phyloP scores from a whole-genome alignment of 495 filamentous ascomycete genomes.

The Xylaria scruposa region DNA sequence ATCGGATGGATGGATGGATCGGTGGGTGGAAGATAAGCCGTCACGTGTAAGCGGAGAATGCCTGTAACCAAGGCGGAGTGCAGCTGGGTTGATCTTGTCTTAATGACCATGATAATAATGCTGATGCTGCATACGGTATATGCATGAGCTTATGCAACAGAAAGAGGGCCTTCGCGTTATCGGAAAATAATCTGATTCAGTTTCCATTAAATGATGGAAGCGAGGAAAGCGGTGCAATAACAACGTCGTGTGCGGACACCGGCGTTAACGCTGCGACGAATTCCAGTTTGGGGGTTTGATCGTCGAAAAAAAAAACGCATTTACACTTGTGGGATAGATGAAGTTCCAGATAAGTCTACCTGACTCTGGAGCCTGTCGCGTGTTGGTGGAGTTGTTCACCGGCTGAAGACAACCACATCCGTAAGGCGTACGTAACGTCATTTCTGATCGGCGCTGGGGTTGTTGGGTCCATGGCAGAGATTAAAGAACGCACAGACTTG shows the following conservation, averaged over 20 bases:
- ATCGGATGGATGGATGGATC: not conserved
- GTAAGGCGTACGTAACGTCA: conserved; percentile 32
- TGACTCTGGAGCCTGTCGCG: conserved; percentile 17
- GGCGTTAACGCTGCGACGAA: not conserved
- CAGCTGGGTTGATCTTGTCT: conserved; percentile 17
- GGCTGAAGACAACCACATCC: conserved; percentile 13
- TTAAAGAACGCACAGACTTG: conserved; percentile 13
- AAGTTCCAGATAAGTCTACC: not conserved
- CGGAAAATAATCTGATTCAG: not conserved
- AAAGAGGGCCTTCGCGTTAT: not conserved
- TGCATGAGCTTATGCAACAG: not conserved
- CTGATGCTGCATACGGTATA: not conserved
- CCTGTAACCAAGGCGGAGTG: conserved; percentile 5
- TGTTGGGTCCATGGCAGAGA: not conserved
- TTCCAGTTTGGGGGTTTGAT: conserved; percentile 11
- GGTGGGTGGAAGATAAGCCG: not conserved
- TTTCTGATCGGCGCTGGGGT: conserved; percentile 38
- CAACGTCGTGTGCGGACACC: not conserved
- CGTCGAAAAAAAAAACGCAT: conserved; percentile 17
- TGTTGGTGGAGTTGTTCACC: conserved; percentile 21
- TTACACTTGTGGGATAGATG: not conserved
- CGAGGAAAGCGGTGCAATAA: not conserved
- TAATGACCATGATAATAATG: not conserved
- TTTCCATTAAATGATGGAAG: not conserved
- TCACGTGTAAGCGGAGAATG: not conserved